Evolutionary conservation across 106 monocot species (phyloP).

Genomic region (Dioscorea dumetorum): DNA sequence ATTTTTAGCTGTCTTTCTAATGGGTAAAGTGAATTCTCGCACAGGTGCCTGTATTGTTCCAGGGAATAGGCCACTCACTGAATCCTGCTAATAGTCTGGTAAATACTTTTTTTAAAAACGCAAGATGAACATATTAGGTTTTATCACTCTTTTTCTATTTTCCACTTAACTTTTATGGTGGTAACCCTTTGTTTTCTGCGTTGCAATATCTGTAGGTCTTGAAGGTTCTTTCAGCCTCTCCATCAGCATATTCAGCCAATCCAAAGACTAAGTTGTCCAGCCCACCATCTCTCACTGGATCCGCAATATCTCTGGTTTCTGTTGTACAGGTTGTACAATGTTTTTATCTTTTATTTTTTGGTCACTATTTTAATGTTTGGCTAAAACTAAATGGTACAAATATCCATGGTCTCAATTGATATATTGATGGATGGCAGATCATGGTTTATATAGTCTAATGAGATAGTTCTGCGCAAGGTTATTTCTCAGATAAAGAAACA

Average conservation of each 20-base stretch:
- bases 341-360: not conserved
- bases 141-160: too few species aligned
- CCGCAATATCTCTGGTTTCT: constrained; percentile 89
- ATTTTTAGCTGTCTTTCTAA: too few species aligned
- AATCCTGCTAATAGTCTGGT: constrained; percentile 90
- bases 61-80: constrained; percentile 86
- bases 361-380: too few species aligned
- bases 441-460: not conserved
- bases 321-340: constrained; percentile 62
- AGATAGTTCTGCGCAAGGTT: too few species aligned
- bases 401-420: too few species aligned
- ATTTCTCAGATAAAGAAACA: not conserved
- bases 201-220: constrained; percentile 38
- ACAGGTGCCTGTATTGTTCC: constrained; percentile 91
- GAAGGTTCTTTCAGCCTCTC: constrained; percentile 85
- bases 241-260: constrained; percentile 91
- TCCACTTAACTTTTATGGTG: too few species aligned
- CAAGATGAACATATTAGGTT: too few species aligned
- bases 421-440: too few species aligned
- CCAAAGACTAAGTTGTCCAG: constrained; percentile 62
- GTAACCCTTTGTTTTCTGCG: not conserved
- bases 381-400: too few species aligned
- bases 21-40: not conserved
- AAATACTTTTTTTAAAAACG: not conserved
- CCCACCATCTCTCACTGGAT: constrained; percentile 79